phyloP scores from a whole-genome alignment of 129 eudicot genomes.

The Oenanthe sinensis region DNA sequence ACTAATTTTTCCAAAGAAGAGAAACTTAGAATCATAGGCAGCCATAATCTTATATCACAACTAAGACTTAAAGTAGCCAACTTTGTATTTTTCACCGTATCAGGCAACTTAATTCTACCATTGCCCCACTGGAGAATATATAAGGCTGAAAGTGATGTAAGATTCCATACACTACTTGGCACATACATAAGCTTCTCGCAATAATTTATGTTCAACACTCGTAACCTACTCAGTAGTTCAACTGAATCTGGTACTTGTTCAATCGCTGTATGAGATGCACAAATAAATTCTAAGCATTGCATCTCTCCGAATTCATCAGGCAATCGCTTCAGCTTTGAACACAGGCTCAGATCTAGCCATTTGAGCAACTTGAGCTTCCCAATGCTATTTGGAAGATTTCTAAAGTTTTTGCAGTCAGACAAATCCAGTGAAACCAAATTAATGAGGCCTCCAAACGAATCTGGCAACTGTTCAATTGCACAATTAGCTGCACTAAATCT shows the following conservation, averaged over 20 bases:
- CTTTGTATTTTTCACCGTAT: not conserved
- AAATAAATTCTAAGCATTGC: not conserved
- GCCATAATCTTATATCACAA: not conserved
- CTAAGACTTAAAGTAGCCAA: not conserved
- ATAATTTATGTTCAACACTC: too few relatives aligned
- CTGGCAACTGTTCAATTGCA: not conserved
- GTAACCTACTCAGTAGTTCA: not conserved
- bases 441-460: not conserved
- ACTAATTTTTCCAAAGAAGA: too few relatives aligned
- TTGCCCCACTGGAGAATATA: not conserved
- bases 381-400: not conserved
- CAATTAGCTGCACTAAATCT: not conserved
- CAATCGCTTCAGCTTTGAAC: not conserved
- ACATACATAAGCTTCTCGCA: not conserved
- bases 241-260: not conserved
- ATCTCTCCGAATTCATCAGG: not conserved
- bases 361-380: not conserved
- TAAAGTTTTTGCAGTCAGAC: not conserved
- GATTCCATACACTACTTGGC: not conserved
- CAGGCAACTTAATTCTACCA: not conserved
- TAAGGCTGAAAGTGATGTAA: not conserved
- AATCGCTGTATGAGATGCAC: not conserved
- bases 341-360: rapidly evolving
- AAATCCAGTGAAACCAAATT: not conserved
- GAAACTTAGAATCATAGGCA: too few relatives aligned